Base-by-base conservation (phyloP, 495 filamentous ascomycete genomes). In the Geoglossum glabrum region DNA sequence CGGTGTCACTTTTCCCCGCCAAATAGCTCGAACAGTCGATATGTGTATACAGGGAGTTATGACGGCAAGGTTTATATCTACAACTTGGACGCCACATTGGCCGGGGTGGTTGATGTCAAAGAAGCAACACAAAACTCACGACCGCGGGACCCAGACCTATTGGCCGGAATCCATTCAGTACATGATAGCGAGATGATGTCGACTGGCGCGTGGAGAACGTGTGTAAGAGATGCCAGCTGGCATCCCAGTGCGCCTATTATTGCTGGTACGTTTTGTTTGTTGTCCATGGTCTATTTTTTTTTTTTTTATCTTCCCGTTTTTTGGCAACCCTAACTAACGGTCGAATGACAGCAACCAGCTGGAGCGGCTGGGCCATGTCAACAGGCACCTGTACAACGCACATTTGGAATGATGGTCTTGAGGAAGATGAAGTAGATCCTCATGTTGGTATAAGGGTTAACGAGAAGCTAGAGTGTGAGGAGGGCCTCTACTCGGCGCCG, bases 1-100 rank as follows among this genome's bases (percentile, higher is more conserved):
- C 76, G 92, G 34, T 98, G 92, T 63, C 92, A 97, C 67, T 98
- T 98, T 73, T 92, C 87, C 51, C 92, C 92, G 8, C 84, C 87
- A 0, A 79, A 75, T 13, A 92, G 86, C 69, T 90, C 90, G 17
- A 83, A 95, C 64, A 89, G 86, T 19, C 79, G 87, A 63, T 98
- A 96, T 65, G 86, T 98, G 21, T 98, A 95, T 68, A 83, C 80
- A 21, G 92, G 92, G 1, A 90, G 84, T 62, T 79, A 84, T 55
- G 87, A 97, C 64, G 92, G 92, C 40, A 81, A 79, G 52, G 85
- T 95, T 1, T 90, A 87, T 59, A 78, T 98, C 51, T 98, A 86
- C 74, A 98, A 98, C 60, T 70, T 96, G 69, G 92, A 98, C 65
- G 89, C 86, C 30, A 97, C 90, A 0, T 63, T 86, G n/a, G 87